A percentile compares a stretch with the other conserved stretches of the same genome.
These are phyloP conservation scores for Xylaria cubensis DNA, from an alignment of 495 filamentous ascomycete genomes.

Conservation along the genomic window DNA sequence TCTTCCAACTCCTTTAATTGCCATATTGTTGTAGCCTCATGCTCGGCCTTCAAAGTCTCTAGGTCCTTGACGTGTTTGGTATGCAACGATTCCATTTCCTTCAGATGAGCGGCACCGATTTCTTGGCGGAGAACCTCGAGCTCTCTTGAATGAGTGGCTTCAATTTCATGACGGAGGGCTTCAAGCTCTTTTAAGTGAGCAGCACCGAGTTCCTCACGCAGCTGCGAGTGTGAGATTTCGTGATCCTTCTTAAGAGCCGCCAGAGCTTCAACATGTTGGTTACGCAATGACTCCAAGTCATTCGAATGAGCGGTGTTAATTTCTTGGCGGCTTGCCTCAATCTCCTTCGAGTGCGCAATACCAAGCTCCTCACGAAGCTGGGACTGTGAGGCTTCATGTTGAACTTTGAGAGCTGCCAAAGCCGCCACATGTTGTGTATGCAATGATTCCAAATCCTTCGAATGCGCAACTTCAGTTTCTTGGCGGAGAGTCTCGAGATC, in stretches of 20 bases:
- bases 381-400: conserved; percentile 26
- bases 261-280: conserved; percentile 36
- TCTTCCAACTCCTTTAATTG: conserved; percentile 31
- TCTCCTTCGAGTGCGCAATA: conserved; percentile 8
- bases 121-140: conserved; percentile 30
- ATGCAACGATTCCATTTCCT: conserved; percentile 32
- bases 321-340: conserved; percentile 21
- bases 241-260: conserved; percentile 29
- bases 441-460: conserved; percentile 23
- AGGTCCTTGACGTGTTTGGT: conserved; percentile 29
- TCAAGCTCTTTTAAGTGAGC: conserved; percentile 11
- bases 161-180: conserved; percentile 29
- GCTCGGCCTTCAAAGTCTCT: conserved; percentile 26
- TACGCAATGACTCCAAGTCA: conserved; percentile 29
- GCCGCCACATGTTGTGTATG: conserved; percentile 35
- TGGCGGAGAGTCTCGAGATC: conserved; percentile 28
- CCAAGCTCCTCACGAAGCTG: conserved; percentile 32
- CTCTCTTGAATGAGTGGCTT: conserved; percentile 26
- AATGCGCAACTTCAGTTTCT: conserved; percentile 30
- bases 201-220: conserved; percentile 9
- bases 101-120: conserved; percentile 25
- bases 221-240: conserved; percentile 15
- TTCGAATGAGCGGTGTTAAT: conserved; percentile 30
- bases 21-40: conserved; percentile 30
- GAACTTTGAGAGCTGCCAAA: conserved; percentile 34